phyloP scores from a whole-genome alignment of 148 eudicot genomes.

The Cornus suecica region DNA sequence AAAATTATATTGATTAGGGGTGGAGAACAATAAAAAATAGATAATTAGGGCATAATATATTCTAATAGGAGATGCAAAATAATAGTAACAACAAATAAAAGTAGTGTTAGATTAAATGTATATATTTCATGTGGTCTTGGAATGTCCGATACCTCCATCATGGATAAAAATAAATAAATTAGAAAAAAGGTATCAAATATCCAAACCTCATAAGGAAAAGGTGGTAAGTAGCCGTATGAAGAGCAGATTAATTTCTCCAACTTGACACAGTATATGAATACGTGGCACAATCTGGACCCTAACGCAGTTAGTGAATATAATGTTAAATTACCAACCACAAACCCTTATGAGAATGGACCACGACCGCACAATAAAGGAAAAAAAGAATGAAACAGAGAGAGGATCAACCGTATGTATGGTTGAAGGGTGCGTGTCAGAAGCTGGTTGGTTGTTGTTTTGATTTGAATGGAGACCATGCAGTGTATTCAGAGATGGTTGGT shows the following conservation, averaged over 20 bases:
- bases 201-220: neutral
- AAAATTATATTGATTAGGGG: too few species aligned
- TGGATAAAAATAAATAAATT: too few species aligned
- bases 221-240: neutral
- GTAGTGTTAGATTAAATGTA: too few species aligned
- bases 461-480: neutral
- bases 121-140: too few species aligned
- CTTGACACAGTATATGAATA: neutral
- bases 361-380: neutral
- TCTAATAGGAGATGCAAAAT: too few species aligned
- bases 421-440: neutral
- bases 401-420: neutral
- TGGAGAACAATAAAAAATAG: too few species aligned
- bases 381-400: neutral
- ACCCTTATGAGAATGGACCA: neutral
- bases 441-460: neutral
- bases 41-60: too few species aligned
- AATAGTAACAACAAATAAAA: too few species aligned
- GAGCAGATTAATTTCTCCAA: neutral
- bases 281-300: neutral
- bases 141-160: too few species aligned
- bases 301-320: neutral
- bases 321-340: neutral
- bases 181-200: too few species aligned
- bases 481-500: neutral